Evolutionary conservation across 2,329 filamentous ascomycete genomes (phyloP).

Genomic region (Endoconidiophora laricicola): DNA sequence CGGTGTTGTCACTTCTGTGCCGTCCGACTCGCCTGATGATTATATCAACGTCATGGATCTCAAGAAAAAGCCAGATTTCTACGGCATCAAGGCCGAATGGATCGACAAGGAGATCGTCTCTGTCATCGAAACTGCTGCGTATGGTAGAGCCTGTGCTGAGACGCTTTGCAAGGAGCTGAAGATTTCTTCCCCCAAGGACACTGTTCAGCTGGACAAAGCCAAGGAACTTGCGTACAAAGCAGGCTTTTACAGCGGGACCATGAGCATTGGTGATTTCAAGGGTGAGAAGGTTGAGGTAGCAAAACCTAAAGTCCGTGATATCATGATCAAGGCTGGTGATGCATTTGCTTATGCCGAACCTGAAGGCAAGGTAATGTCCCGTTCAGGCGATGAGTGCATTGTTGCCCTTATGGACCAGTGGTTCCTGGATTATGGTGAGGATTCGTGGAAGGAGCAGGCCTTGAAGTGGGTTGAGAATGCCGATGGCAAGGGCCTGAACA

Average conservation of each 20-base stretch:
- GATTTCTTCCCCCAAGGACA: slow-evolving; percentile 91
- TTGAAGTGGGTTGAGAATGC: slow-evolving; percentile 55
- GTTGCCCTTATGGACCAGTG: slow-evolving; percentile 90
- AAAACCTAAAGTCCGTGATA: slow-evolving; percentile 68
- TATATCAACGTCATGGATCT: slow-evolving; percentile 79
- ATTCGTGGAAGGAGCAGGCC: slow-evolving; percentile 65
- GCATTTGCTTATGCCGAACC: slow-evolving; percentile 92
- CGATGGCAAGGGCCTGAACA: slow-evolving; percentile 54
- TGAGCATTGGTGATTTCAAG: slow-evolving; percentile 76
- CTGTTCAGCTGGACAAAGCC: slow-evolving; percentile 72
- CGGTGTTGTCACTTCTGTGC: slow-evolving; percentile 88
- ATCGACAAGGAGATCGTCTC: slow-evolving; percentile 77
- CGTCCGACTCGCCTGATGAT: slow-evolving; percentile 86
- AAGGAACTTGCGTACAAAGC: slow-evolving; percentile 97
- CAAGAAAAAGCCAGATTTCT: slow-evolving; percentile 88
- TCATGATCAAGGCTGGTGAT: slow-evolving; percentile 57
- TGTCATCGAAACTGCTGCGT: slow-evolving; percentile 76
- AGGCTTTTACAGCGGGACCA: slow-evolving; percentile 86
- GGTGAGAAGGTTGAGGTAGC: slow-evolving; percentile 74
- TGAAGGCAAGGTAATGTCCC: slow-evolving; percentile 71
- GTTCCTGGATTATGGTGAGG: slow-evolving; percentile 94
- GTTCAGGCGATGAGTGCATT: slow-evolving; percentile 84
- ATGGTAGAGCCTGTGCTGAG: slow-evolving; percentile 70
- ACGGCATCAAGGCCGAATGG: slow-evolving; percentile 94
- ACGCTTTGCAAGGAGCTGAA: slow-evolving; percentile 81